Evolutionary conservation across 2,329 filamentous ascomycete genomes (phyloP), one percentile per base, ranked within the genome.

Genomic region (Cladobotryum protrusum): DNA sequence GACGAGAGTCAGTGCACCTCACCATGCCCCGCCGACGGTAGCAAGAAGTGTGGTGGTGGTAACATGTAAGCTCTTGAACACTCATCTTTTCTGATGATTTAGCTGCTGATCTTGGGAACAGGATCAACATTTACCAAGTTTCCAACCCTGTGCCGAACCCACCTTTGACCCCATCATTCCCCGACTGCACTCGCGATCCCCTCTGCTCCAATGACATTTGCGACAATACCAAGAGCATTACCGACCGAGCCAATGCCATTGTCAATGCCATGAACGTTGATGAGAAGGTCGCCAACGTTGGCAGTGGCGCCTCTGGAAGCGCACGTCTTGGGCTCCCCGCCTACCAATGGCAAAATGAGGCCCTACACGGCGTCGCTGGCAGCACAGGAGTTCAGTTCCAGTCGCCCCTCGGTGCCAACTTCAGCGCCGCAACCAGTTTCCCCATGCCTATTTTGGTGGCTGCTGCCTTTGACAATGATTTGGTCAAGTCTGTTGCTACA

Each of bases 311-410:
- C 5, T 45, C 53, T 0, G 81, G 80, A 0, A 74, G 78, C 6
- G 67, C 76, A 1, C 68, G 80, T 24, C 69, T 85, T 0, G 80
- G 80, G 5, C 65, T 85, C 0, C 75, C 76, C 1, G 61, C 72
- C 1, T 86, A 86, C 56, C 69, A 78, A 56, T 82, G 80, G 70
- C 84, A 80, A 78, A 76, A 72, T 41, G 79, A 82, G 62, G 81
- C 76, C 1, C 72, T 85, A 0, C 83, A 86, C 58, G 83, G 83
- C 1, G 69, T 86, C 0, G 81, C 76, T 4, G 60, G 56, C 4
- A 73, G 72, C 17, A 76, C 75, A 0, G 81, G 79, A 1, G 78
- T 81, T 13, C 45, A 53, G 7, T 52, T 56, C 45, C 44, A 56
- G 39, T 33, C 19, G 2, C 56, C 70, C 66, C 14, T 60, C 59